Evolutionary conservation across 75 land plant species (phyloP).

Genomic region (Selaginella moellendorffii): DNA sequence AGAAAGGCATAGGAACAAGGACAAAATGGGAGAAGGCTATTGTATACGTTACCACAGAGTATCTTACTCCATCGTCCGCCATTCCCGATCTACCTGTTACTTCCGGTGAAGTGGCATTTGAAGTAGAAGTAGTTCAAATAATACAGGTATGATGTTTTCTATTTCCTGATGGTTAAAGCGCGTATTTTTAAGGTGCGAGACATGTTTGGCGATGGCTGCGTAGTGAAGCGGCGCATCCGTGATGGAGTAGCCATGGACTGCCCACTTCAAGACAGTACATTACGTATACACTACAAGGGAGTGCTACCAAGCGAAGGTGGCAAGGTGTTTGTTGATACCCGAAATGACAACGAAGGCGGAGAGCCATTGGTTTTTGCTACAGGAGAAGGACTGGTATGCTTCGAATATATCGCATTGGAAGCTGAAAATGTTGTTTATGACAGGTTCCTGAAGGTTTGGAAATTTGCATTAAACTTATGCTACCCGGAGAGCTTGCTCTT

Average conservation of each 20-base stretch:
- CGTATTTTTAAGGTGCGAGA: constrained; percentile 98
- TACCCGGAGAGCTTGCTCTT: constrained; percentile 75
- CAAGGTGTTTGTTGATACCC: no score
- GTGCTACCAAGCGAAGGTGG: no score
- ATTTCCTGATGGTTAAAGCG: no score
- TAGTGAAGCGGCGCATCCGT: constrained; percentile 73
- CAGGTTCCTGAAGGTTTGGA: no score
- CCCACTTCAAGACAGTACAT: constrained; percentile 86
- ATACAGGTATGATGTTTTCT: constrained; percentile 42
- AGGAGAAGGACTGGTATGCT: no score
- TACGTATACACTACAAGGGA: constrained; percentile 14
- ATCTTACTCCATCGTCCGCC: constrained; percentile 41
- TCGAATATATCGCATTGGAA: constrained; percentile 66
- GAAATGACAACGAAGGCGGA: no score
- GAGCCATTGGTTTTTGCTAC: no score
- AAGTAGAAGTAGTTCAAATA: constrained; percentile 79
- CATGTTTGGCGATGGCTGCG: constrained; percentile 86
- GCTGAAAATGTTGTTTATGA: no score
- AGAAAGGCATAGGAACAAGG: constrained; percentile 90
- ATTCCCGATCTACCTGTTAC: constrained; percentile 24
- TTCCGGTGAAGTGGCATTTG: constrained; percentile 60
- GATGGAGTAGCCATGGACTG: constrained; percentile 99
- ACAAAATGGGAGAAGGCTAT: constrained; percentile 62
- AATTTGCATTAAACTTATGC: no score
- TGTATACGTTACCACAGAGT: constrained; percentile 40